These are phyloP conservation scores for Kurtzmaniella cleridarum DNA, from an alignment of 805 yeast genomes.

Conservation along the genomic window DNA sequence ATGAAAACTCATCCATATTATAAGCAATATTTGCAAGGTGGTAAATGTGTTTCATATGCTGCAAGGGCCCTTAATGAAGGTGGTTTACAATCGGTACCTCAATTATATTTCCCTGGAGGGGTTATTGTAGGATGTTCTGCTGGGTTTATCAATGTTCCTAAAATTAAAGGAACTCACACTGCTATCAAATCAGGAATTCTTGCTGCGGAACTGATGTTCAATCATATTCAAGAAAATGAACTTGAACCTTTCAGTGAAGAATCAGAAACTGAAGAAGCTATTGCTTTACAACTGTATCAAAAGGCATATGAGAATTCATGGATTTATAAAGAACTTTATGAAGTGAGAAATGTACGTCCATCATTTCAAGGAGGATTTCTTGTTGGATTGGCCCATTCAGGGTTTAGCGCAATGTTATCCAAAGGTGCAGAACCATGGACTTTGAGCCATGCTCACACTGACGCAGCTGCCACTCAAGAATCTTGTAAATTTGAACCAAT, in stretches of 20 bases:
- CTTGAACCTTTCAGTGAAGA: constrained; percentile 43
- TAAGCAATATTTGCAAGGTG: constrained; percentile 68
- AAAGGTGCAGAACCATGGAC: constrained; percentile 89
- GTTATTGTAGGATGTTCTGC: constrained; percentile 92
- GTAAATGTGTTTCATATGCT: constrained; percentile 88
- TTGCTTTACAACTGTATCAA: constrained; percentile 58
- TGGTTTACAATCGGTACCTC: constrained; percentile 90
- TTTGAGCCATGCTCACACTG: constrained; percentile 61
- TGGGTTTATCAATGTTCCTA: constrained; percentile 96
- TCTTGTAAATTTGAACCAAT: constrained; percentile 68
- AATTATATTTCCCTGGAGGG: constrained; percentile 92
- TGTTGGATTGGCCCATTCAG: constrained; percentile 83
- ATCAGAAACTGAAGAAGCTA: constrained; percentile 31
- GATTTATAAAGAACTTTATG: constrained; percentile 78
- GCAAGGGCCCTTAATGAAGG: constrained; percentile 98
- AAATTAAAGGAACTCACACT: constrained; percentile 95
- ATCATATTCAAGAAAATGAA: constrained; percentile 22
- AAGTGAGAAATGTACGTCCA: constrained; percentile 88
- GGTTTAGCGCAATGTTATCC: constrained; percentile 72
- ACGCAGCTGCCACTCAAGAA: constrained; percentile 62
- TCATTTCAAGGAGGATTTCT: constrained; percentile 73
- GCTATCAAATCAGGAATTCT: constrained; percentile 95
- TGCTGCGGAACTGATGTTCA: constrained; percentile 82
- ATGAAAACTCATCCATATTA: constrained; percentile 92
- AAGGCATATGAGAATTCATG: constrained; percentile 67